phyloP scores from a whole-genome alignment of 2,329 filamentous ascomycete genomes.

The Colletotrichum euphorbiae region DNA sequence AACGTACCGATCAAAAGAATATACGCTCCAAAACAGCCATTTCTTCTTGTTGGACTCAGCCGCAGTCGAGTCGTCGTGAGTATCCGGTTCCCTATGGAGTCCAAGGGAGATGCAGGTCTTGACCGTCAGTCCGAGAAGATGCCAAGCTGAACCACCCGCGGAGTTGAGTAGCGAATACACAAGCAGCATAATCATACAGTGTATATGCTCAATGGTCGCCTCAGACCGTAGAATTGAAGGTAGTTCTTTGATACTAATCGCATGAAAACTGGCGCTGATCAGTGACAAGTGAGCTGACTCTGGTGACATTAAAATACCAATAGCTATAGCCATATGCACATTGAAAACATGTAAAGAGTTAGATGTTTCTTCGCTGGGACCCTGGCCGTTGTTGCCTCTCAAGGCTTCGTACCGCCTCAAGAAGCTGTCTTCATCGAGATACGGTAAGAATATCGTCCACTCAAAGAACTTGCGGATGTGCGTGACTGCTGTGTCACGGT shows the following conservation, averaged over 20 bases:
- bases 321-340: constrained; percentile 23
- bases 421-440: constrained; percentile 11
- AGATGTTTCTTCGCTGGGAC: background rate
- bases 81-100: constrained; percentile 10
- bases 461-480: constrained; percentile 17
- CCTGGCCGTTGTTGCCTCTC: background rate
- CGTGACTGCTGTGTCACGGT: background rate
- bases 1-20: constrained; percentile 27
- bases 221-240: constrained; percentile 12
- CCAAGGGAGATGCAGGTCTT: constrained; percentile 25
- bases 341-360: constrained; percentile 24
- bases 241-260: constrained; percentile 10
- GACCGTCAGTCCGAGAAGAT: constrained; percentile 17
- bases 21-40: constrained; percentile 37
- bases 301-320: constrained; percentile 22
- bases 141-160: constrained; percentile 29
- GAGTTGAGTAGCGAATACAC: constrained; percentile 27
- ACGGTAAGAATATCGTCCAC: background rate
- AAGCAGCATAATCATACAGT: constrained; percentile 28
- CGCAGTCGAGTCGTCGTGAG: constrained; percentile 1
- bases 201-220: constrained; percentile 6
- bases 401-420: constrained; percentile 22
- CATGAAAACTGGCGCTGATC: constrained; percentile 18
- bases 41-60: constrained; percentile 1
- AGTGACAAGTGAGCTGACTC: constrained; percentile 18